phyloP scores from a whole-genome alignment of 805 yeast genomes.

The Metschnikowia borealis region DNA sequence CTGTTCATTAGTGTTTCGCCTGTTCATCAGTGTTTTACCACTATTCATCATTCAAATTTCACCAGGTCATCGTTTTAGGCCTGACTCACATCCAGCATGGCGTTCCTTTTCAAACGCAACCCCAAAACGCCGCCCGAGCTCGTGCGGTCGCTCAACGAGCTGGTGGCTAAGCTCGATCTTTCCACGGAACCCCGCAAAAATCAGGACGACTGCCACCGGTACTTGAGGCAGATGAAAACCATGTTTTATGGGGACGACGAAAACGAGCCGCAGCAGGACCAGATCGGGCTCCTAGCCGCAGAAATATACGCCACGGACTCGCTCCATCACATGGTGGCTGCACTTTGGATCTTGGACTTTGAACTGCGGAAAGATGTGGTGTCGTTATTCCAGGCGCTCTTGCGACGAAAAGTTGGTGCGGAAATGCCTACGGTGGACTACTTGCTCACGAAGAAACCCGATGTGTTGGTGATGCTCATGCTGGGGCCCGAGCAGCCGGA shows the following conservation, averaged over 20 bases:
- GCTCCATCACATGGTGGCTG: slow-evolving; percentile 54
- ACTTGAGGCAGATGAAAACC: slow-evolving; percentile 58
- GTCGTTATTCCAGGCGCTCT: slow-evolving; percentile 65
- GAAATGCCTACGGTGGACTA: slow-evolving; percentile 87
- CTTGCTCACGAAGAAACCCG: slow-evolving; percentile 56
- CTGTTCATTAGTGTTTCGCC: too few relatives aligned
- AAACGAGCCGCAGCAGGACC: slow-evolving; percentile 64
- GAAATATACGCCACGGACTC: slow-evolving; percentile 74
- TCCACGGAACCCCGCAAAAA: slow-evolving; percentile 40
- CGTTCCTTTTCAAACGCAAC: slow-evolving; percentile 84
- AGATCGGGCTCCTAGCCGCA: slow-evolving; percentile 68
- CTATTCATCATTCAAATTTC: too few relatives aligned
- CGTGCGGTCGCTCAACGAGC: slow-evolving; percentile 71
- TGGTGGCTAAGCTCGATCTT: slow-evolving; percentile 56
- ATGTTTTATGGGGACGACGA: slow-evolving; percentile 69
- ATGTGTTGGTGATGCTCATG: slow-evolving; percentile 57
- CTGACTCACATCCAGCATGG: slow-evolving; percentile 31
- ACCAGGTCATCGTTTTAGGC: not conserved
- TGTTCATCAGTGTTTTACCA: too few relatives aligned
- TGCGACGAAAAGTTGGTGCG: slow-evolving; percentile 72
- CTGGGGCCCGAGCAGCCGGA: slow-evolving; percentile 73
- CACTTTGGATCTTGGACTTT: slow-evolving; percentile 71
- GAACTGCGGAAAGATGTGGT: slow-evolving; percentile 86
- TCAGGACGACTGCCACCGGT: slow-evolving; percentile 73
- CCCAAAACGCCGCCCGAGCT: slow-evolving; percentile 89